phyloP scores from a whole-genome alignment of 2,329 filamentous ascomycete species.

The Didymella pomorum region DNA sequence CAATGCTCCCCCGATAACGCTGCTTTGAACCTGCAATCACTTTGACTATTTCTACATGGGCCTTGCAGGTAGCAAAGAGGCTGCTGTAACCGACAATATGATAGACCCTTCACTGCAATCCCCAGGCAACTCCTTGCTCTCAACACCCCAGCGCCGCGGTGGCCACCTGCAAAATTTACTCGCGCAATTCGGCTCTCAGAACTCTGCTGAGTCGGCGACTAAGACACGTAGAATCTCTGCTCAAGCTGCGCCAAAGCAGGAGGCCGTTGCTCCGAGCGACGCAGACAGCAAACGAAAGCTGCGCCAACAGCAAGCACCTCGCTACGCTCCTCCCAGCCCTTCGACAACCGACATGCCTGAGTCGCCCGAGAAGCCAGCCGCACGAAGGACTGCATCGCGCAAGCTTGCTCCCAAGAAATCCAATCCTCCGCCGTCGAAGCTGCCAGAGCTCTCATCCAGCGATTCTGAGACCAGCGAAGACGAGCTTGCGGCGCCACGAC shows the following conservation, averaged over 20 bases:
- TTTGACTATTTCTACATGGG: constrained; percentile 7
- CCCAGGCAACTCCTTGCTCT: constrained; percentile 31
- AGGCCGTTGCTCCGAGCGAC: background rate
- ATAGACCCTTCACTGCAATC: constrained; percentile 24
- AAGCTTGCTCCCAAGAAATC: background rate
- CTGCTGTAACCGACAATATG: constrained; percentile 30
- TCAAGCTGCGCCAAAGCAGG: constrained; percentile 10
- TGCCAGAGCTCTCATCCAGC: background rate
- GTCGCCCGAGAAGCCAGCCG: background rate
- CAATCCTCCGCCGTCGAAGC: background rate
- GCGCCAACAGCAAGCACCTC: constrained; percentile 10
- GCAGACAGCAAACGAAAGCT: constrained; percentile 23
- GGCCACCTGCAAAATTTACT: constrained; percentile 37
- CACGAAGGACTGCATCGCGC: background rate
- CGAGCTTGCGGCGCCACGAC: constrained; percentile 33
- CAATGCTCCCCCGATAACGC: constrained; percentile 10
- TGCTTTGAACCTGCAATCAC: background rate
- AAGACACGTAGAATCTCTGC: constrained; percentile 35
- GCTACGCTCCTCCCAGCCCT: constrained; percentile 16
- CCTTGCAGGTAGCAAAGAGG: background rate
- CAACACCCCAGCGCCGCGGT: constrained; percentile 37
- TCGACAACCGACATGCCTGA: constrained; percentile 4
- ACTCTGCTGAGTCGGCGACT: constrained; percentile 43
- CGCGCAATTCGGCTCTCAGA: constrained; percentile 42
- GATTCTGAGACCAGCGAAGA: constrained; percentile 32